Percentiles rank a stretch among this genome's conserved stretches.
phyloP scores from a whole-genome alignment of 176 grass and related monocot genomes.

The Hordeum vulgare region MorexV3_pseudomolecules_assembly NC_058522.1:462727989-462728488 shows the following conservation, averaged over 20 bases:
- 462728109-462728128: not conserved
- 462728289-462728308: too few relatives aligned
- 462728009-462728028: not conserved
- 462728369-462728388: too few relatives aligned
- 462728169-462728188: not conserved
- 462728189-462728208: not conserved
- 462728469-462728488: not conserved
- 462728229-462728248: not conserved
- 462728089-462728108: not conserved
- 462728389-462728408: too few relatives aligned
- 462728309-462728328: too few relatives aligned
- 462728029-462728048: not conserved
- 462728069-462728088: not conserved
- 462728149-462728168: too few relatives aligned
- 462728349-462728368: too few relatives aligned
- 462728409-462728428: not conserved
- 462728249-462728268: too few relatives aligned
- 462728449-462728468: slow-evolving; percentile 4
- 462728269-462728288: too few relatives aligned
- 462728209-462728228: not conserved
- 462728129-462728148: not conserved
- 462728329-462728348: too few relatives aligned
- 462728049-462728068: not conserved
- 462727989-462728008: too few relatives aligned
- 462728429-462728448: not conserved